A percentile compares a stretch with the other conserved stretches of the same genome.
Evolutionary conservation across 345 rosid species (phyloP).

Genomic region (Conringia planisiliqua): DNA sequence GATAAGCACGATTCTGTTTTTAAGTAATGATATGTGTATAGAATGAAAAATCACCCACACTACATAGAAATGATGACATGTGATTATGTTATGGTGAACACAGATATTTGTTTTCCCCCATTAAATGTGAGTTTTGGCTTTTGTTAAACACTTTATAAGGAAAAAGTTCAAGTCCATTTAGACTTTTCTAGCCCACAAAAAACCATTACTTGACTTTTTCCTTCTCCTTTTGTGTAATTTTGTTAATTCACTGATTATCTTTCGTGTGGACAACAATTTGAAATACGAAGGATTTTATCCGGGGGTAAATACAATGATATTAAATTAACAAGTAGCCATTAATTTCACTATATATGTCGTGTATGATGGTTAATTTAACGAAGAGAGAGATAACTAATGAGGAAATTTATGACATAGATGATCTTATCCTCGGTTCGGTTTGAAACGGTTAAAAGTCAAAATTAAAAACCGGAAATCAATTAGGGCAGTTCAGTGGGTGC

Average conservation of each 20-base stretch:
- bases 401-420: background rate
- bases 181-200: no score
- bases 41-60: background rate
- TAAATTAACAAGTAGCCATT: background rate
- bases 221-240: no score
- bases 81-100: background rate
- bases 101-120: background rate
- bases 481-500: constrained; percentile 49
- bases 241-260: background rate
- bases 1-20: no score
- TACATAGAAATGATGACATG: background rate
- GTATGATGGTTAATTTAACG: no score
- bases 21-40: background rate
- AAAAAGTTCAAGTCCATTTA: constrained; percentile 3
- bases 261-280: background rate
- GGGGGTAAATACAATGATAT: background rate
- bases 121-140: background rate
- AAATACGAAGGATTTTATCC: background rate
- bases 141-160: background rate
- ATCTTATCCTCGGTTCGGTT: background rate
- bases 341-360: background rate
- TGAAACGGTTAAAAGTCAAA: background rate
- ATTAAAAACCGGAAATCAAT: constrained; percentile 34
- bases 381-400: background rate
- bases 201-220: background rate